Evolutionary conservation across 139 green algal species (phyloP).

Genomic region (Penium margaritaceum): DNA sequence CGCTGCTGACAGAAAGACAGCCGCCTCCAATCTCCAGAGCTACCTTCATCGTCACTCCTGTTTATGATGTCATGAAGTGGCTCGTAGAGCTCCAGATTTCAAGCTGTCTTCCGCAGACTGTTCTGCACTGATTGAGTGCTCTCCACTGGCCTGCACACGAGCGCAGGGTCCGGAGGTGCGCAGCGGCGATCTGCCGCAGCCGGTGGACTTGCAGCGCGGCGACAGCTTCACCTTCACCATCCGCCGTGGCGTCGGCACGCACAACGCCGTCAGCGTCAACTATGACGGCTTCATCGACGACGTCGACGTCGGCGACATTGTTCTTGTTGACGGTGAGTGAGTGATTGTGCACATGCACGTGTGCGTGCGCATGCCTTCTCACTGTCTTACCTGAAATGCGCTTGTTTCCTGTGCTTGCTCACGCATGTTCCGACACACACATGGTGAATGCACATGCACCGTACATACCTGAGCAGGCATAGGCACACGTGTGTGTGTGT

Average conservation of each 20-base stretch:
- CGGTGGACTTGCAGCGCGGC: slow-evolving; percentile 35
- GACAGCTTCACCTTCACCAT: slow-evolving; percentile 50
- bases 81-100: background rate
- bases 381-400: too few relatives aligned
- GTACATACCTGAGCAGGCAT: too few relatives aligned
- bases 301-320: slow-evolving; percentile 43
- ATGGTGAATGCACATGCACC: too few relatives aligned
- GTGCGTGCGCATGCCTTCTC: too few relatives aligned
- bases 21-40: too few relatives aligned
- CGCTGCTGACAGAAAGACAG: too few relatives aligned
- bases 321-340: slow-evolving; percentile 48
- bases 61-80: too few relatives aligned
- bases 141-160: background rate
- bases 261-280: slow-evolving; percentile 49
- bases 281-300: slow-evolving; percentile 48
- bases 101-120: background rate
- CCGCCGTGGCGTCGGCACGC: slow-evolving; percentile 31
- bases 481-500: too few relatives aligned
- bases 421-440: background rate
- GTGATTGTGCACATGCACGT: too few relatives aligned
- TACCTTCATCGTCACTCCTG: too few relatives aligned
- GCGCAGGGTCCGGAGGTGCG: slow-evolving; percentile 44
- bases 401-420: too few relatives aligned
- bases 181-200: slow-evolving; percentile 43
- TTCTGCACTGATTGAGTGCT: too few relatives aligned